phyloP scores from a whole-genome alignment of 1,139 yeast species.

The Sugiyamaella sp. region DNA sequence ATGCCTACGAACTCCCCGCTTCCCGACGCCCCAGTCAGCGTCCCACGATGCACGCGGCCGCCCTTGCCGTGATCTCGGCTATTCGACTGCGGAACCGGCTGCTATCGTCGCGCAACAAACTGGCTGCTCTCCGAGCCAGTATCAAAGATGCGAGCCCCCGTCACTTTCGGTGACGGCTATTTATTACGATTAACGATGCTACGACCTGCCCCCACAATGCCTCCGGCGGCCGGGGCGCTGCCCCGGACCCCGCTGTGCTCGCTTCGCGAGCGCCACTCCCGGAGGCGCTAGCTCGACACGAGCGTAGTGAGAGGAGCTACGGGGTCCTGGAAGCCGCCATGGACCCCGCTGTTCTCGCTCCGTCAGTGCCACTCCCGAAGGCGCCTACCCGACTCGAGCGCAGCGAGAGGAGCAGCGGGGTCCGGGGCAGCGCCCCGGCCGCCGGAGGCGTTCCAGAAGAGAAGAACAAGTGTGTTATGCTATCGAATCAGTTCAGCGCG shows the following conservation, averaged over 20 bases:
- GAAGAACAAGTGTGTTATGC: background rate
- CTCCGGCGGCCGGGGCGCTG: background rate
- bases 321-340: too few species aligned
- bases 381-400: background rate
- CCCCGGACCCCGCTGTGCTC: too few species aligned
- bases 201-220: constrained; percentile 1
- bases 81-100: constrained; percentile 26
- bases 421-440: background rate
- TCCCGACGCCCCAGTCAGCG: background rate
- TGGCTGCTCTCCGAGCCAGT: constrained; percentile 6
- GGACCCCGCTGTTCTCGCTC: too few species aligned
- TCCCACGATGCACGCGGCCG: constrained; percentile 18
- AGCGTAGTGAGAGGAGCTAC: too few species aligned
- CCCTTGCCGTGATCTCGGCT: constrained; percentile 23
- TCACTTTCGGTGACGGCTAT: background rate
- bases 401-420: background rate
- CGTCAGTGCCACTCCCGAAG: too few species aligned
- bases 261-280: too few species aligned
- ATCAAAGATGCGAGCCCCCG: constrained; percentile 6
- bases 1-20: background rate
- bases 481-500: constrained; percentile 25
- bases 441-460: background rate
- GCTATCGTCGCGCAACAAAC: constrained; percentile 7
- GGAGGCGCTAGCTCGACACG: too few species aligned
- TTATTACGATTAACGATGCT: constrained; percentile 6